Base-by-base conservation (phyloP, 2,329 filamentous ascomycete genomes). In the Coniochaeta ligniaria region DNA sequence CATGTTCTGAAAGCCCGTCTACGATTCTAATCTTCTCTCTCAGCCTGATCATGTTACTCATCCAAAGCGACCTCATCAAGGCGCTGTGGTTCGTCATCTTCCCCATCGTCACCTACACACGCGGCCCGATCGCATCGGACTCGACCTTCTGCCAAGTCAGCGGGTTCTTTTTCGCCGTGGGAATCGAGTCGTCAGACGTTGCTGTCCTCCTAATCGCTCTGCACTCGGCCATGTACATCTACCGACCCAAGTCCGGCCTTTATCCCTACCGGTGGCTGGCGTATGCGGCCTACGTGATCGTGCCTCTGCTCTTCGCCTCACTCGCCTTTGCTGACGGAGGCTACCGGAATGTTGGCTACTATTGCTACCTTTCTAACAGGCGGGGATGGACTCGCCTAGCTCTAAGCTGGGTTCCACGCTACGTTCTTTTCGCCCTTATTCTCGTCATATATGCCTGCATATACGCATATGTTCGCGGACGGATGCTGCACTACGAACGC, bases 321-420 rank as follows among this genome's bases (percentile, higher is more conserved):
- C 71, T 92, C 8, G 85, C 87, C 0, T 92, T 91, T 64, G 69
- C 86, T 66, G 82, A 84, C 61, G 54, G 54, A 22, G 84, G 79
- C 2, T 92, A 88, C 67, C 74, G 82, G 52, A 83, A 86, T 24
- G 80, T 84, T 57, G 87, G 86, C 1, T 82, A 85, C 22, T 89
- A 86, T 66, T 94, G 90, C 71, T 88, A 87, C 63, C 76, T 93
- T 2, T 88, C 89, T 0, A 76, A 83, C 17, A 78, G 82, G 3
- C 86, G 88, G 0, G 80, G 80, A 62, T 93, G 90, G 90, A 87
- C 88, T 63, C 80, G 86, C 50, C 75, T 88, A 17, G 85, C 82
- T 0, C 76, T 93, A 2, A 83, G 83, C 61, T 94, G 90, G 90
- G 80, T 90, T 8, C 90, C 90, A 38, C 81, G 90, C 57, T 92